Base-by-base conservation (phyloP, 768 basidiomycete species). In the Phlegmacium glaucopus region DNA sequence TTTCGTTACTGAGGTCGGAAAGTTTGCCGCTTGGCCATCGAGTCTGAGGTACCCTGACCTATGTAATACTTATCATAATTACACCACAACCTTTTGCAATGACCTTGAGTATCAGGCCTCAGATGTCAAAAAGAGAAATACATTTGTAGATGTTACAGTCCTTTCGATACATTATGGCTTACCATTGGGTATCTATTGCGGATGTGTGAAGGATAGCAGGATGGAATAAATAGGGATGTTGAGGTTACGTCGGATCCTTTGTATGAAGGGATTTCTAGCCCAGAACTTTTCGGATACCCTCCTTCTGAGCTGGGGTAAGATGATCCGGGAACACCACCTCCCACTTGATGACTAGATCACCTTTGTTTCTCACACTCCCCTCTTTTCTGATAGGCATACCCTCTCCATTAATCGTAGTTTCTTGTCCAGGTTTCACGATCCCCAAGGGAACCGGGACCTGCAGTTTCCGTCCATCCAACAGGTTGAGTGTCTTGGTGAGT, bases 331-430 rank as follows among this genome's bases (percentile, higher is more conserved):
- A 94, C 18, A 80, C 74, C 16, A 95, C 78, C 35, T 95, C 80
- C 89, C 87, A 91, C 51, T 77, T 79, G 40, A 95, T 76, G 41
- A 89, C 72, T 43, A 97, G 64, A 67, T 97, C 90, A 1, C 95
- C 95, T 68, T 89, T 91, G 52, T 71, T 79, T 68, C 75, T 78
- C 48, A 72, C 72, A 36, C 72, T 73, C 13, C 83, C 84, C 49
- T 84, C 86, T 64, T 90, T 94, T 48, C 92, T 77, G 39, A 94
- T 83, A 2, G 94, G 94, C 91, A 94, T 93, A 7, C 93, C 93
- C 63, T 96, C 92, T 2, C 83, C 87, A 2, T 70, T 39, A 3
- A 96, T 65, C 22, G 70, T 77, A 15, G 81, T 87, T 64, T 86
- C 78, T 67, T 85, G 80, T 6, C 83, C 85, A 1, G 91, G 90